phyloP scores from a whole-genome alignment of 352 stramenopile genomes.

The Phytophthora fragariaefolia region DNA sequence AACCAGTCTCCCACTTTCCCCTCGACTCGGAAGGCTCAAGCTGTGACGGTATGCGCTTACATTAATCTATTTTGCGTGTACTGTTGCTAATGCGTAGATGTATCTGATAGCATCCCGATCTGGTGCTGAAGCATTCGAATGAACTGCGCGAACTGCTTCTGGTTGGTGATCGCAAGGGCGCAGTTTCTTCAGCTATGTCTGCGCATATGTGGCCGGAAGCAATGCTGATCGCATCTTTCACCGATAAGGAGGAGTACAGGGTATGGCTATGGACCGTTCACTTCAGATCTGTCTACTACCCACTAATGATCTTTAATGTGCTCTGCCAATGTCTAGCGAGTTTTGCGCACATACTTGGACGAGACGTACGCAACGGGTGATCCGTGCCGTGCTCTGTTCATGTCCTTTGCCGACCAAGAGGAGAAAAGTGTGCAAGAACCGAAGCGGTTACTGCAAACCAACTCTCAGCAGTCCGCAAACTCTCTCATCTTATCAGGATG shows the following conservation, averaged over 20 bases:
- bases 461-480: constrained; percentile 33
- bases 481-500: constrained; percentile 77
- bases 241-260: constrained; percentile 88
- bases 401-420: constrained; percentile 85
- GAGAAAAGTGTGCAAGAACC: constrained; percentile 88
- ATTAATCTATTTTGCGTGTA: neutral
- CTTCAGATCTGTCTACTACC: neutral
- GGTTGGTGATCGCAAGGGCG: constrained; percentile 75
- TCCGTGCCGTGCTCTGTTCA: constrained; percentile 77
- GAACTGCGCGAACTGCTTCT: constrained; percentile 77
- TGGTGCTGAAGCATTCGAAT: constrained; percentile 51
- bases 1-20: constrained; percentile 57
- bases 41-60: constrained; percentile 38
- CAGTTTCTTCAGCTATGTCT: constrained; percentile 77
- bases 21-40: constrained; percentile 48
- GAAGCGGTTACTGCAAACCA: constrained; percentile 64
- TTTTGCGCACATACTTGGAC: constrained; percentile 80
- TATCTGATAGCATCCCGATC: constrained; percentile 57
- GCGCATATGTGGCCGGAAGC: constrained; percentile 89
- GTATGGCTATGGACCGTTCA: constrained; percentile 21
- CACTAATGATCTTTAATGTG: constrained; percentile 10
- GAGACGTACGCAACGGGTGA: constrained; percentile 79
- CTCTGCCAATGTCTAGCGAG: constrained; percentile 41
- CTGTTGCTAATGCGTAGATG: constrained; percentile 14
- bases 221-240: constrained; percentile 88